Evolutionary conservation across 305 asterid genomes (phyloP), one percentile per base, ranked within the genome.

Genomic region (Lippia alba): DNA sequence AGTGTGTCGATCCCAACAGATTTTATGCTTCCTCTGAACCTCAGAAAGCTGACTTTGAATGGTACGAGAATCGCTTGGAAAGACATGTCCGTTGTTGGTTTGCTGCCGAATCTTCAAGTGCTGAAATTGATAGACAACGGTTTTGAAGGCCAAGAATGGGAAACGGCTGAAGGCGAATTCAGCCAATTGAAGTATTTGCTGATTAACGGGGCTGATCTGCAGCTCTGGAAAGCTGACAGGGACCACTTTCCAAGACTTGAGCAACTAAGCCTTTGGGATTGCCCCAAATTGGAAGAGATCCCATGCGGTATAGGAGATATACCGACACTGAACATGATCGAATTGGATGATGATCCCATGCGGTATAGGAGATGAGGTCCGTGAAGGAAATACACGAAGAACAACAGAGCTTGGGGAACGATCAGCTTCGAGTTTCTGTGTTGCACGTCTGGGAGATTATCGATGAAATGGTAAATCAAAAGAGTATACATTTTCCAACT

Each of bases 51-150:
- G 19, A 34, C 45, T 7, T 16, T 33, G 5, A 4, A 3, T 12
- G 12, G 12, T 5, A 30, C 45, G 4, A 33, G 5, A 15, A 3
- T 58, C 33, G 20, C 63, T 30, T 58, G 63, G 46, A 8, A 33
- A 58, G 39, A 58, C 4, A 58, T 58, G 63, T 0, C 11, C 1
- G 6, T 58, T 32, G n/a, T 58, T 33, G 63, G 63, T 33, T 58
- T 20, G 0, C 33, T 58, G 46, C 63, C 45, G 12, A 58, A 58
- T 34, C 46, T 58, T 33, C 18, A 30, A 58, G 63, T 58, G 44
- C 63, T 58, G 3, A 58, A 58, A 33, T 8, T 58, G 45, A 33
- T 3, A n/a, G 15, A 4, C 0, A 5, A 34, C 33, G 63, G 45
- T 2, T 32, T 34, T 3, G 12, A 58, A 33, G 63, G 63, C 19